A percentile compares a stretch with the other conserved stretches of the same genome.
Conservation (phyloP, 345 rosid genomes). For the Sonneratia alba region DNA sequence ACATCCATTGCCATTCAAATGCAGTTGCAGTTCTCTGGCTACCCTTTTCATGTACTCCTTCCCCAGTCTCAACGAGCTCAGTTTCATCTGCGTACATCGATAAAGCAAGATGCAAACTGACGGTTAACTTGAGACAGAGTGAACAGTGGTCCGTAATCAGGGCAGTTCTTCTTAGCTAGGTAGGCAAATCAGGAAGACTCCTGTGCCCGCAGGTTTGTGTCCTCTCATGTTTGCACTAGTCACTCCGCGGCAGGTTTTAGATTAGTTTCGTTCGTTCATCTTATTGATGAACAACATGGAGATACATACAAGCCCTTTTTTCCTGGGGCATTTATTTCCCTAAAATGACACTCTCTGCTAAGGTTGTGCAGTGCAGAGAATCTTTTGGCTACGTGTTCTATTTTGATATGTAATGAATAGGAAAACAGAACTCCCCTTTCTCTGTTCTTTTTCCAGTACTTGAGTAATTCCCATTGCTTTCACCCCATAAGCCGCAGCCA, state of each 20-base stretch:
- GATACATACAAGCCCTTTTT: too few relatives aligned
- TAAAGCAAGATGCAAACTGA: neutral
- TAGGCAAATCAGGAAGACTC: neutral
- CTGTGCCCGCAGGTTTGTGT: too few relatives aligned
- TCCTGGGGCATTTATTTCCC: too few relatives aligned
- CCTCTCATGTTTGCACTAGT: too few relatives aligned
- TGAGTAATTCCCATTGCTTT: too few relatives aligned
- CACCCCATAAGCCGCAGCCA: neutral
- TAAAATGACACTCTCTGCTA: neutral
- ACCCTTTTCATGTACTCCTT: slow-evolving; percentile 62
- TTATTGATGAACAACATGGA: too few relatives aligned
- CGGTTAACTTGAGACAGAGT: too few relatives aligned
- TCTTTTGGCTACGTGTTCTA: neutral
- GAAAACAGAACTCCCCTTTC: neutral
- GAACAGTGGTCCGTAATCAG: too few relatives aligned
- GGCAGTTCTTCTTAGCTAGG: too few relatives aligned
- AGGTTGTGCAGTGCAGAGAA: neutral
- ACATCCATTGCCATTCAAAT: slow-evolving; percentile 10
- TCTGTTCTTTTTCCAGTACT: too few relatives aligned
- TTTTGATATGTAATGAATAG: neutral
- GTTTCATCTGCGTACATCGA: slow-evolving; percentile 46
- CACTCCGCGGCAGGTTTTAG: too few relatives aligned
- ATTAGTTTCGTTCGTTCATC: neutral
- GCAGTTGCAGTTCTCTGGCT: slow-evolving; percentile 32
- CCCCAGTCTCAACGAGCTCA: slow-evolving; percentile 55